Evolutionary conservation across 2,329 filamentous ascomycete species (phyloP).

Genomic region (Colletotrichum chlorophyti): DNA sequence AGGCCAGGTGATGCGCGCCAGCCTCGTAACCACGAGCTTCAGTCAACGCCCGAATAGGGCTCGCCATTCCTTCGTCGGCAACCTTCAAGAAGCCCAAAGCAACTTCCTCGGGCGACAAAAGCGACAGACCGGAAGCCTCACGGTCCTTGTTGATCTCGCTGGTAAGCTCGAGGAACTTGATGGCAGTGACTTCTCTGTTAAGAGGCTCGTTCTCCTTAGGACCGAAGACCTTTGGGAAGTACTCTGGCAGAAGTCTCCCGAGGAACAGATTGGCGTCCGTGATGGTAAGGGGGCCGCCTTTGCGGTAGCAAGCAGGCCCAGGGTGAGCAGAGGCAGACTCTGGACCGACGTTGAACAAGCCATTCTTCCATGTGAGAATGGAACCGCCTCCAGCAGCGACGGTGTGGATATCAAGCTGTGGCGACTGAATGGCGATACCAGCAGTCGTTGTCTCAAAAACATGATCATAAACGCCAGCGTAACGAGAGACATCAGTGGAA

Average conservation of each 20-base stretch:
- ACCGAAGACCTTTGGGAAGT: constrained; percentile 77
- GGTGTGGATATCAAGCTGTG: constrained; percentile 83
- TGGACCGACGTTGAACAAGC: constrained; percentile 75
- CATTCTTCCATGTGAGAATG: constrained; percentile 73
- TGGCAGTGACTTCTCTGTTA: constrained; percentile 46
- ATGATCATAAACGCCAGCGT: constrained; percentile 54
- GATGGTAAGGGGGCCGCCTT: constrained; percentile 73
- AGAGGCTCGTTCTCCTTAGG: constrained; percentile 67
- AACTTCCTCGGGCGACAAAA: constrained; percentile 42
- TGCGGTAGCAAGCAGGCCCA: constrained; percentile 76
- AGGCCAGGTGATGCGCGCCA: constrained; percentile 42
- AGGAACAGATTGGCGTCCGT: constrained; percentile 77
- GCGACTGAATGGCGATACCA: constrained; percentile 79
- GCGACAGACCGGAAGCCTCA: constrained; percentile 31
- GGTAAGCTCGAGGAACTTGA: constrained; percentile 49
- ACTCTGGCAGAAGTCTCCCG: constrained; percentile 65
- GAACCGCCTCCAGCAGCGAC: constrained; percentile 80
- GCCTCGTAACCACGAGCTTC: constrained; percentile 44
- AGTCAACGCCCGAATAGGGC: constrained; percentile 42
- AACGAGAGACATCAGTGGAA: constrained; percentile 76
- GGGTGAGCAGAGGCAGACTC: constrained; percentile 75
- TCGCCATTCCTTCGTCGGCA: constrained; percentile 44
- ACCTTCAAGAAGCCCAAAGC: constrained; percentile 44
- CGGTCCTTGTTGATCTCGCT: constrained; percentile 47
- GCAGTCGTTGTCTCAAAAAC: constrained; percentile 79